Base-by-base conservation (phyloP, 768 basidiomycete species). In the Phanerodontia chrysosporium region DNA sequence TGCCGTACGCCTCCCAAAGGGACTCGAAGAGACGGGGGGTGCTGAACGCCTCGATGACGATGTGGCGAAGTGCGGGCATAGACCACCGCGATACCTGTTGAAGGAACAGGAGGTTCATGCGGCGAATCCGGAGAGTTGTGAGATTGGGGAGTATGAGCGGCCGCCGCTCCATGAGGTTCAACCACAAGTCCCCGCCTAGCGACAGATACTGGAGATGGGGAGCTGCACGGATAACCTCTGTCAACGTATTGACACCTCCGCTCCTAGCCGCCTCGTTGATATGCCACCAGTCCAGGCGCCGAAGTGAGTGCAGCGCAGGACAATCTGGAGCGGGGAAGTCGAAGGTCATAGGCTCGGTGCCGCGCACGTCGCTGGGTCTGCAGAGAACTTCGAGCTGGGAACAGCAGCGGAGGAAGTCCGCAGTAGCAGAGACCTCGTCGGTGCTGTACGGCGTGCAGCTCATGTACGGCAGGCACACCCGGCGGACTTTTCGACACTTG, bases 221-320 rank as follows among this genome's bases (percentile, higher is more conserved):
- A 3, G 85, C 69, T 48, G 70, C 72, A 8, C 68, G 72, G 25
- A 89, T 76, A 58, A 86, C 82, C 53, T 78, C 71, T 1, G 67
- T 65, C 42, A 89, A 72, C 8, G 81, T 83, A 69, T 89, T 88
- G 60, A 88, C 83, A 6, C 86, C 87, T 1, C 86, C 86, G 18
- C 83, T 77, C 46, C 82, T 77, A 36, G 83, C 80, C 21, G 86
- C 86, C 39, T 71, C 67, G 60, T 69, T 73, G 62, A 81, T 69
- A 64, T 87, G 80, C 83, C 84, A 87, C 85, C 86, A 89, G 51
- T 88, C 86, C 28, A 89, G 76, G 28, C 85, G 81, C 45, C 78
- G 80, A 39, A 89, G 74, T 21, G 80, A 80, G 24, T 76, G 72
- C 16, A 87, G 62, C 3, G 77, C 67, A 2, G 83, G 69, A 55